phyloP scores from a whole-genome alignment of 805 yeast genomes.

The Yamadazyma nakazawae region DNA sequence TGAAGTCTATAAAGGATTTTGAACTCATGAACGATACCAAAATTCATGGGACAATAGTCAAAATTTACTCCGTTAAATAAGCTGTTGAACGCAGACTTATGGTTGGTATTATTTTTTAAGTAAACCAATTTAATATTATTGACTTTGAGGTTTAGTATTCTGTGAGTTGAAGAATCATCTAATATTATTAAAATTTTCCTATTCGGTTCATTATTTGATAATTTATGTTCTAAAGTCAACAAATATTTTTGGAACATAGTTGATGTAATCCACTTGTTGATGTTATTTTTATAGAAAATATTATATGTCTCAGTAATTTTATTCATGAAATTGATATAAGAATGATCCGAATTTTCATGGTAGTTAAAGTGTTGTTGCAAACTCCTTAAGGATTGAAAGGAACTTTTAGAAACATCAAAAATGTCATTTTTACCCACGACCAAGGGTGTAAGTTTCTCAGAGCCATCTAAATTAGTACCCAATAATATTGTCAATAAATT shows the following conservation, averaged over 20 bases:
- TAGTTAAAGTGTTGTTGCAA: conserved; percentile 6
- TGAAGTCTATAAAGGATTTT: conserved; percentile 55
- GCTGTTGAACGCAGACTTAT: conserved; percentile 34
- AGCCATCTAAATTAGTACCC: conserved; percentile 60
- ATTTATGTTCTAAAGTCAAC: conserved; percentile 55
- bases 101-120: conserved; percentile 37
- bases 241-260: conserved; percentile 62
- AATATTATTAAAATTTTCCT: conserved; percentile 54
- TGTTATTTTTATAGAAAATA: conserved; percentile 55
- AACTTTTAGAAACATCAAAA: conserved; percentile 31
- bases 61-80: conserved; percentile 45
- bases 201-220: conserved; percentile 38
- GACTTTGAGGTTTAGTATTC: conserved; percentile 44
- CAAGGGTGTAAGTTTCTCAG: conserved; percentile 58
- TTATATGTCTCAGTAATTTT: conserved; percentile 51
- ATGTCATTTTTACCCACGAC: conserved; percentile 57
- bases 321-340: conserved; percentile 18
- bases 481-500: conserved; percentile 53
- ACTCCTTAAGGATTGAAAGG: conserved; percentile 10
- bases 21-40: conserved; percentile 63
- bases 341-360: not conserved
- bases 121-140: conserved; percentile 33
- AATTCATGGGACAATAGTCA: conserved; percentile 57
- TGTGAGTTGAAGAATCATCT: conserved; percentile 62
- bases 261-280: conserved; percentile 62